These are phyloP conservation scores for Euphrasia arctica DNA, from an alignment of 305 asterid species.

Conservation along the genomic window DNA sequence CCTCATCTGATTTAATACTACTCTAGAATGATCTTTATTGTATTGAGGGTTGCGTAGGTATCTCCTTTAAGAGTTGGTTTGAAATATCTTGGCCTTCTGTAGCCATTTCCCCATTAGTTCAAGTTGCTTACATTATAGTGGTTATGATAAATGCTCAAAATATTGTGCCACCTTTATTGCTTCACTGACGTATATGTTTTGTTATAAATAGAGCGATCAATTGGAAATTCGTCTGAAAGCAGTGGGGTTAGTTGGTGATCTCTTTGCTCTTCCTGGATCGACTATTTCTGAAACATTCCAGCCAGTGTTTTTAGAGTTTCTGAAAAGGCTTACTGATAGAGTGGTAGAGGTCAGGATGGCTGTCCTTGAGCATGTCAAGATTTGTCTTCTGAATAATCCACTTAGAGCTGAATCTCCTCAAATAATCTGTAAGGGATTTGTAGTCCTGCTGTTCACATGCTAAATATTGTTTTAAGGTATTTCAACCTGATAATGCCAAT, in stretches of 20 bases:
- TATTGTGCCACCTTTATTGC: conserved; percentile 2
- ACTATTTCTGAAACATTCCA: conserved; percentile 68
- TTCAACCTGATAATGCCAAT: conserved; percentile 31
- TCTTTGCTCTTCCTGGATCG: conserved; percentile 72
- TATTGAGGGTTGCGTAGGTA: conserved; percentile 10
- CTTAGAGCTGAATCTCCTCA: conserved; percentile 74
- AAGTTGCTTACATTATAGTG: conserved; percentile 17
- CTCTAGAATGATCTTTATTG: conserved; percentile 11
- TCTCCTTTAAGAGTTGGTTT: conserved; percentile 19
- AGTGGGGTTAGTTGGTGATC: conserved; percentile 83
- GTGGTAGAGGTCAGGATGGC: conserved; percentile 80
- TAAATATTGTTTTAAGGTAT: conserved; percentile 18
- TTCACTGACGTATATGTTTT: conserved; percentile 26
- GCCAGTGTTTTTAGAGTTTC: conserved; percentile 80
- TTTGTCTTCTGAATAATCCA: conserved; percentile 74
- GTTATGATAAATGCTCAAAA: conserved; percentile 18
- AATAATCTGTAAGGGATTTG: conserved; percentile 61
- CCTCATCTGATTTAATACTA: conserved; percentile 14
- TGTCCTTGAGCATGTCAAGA: conserved; percentile 78
- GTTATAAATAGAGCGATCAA: conserved; percentile 75
- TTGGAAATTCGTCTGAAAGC: conserved; percentile 78
- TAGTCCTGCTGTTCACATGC: conserved; percentile 18
- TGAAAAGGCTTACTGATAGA: conserved; percentile 91
- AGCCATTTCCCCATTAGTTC: neutral
- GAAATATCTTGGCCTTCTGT: conserved; percentile 19